These are phyloP conservation scores for Sclerotinia borealis DNA, from an alignment of 2,329 filamentous ascomycete genomes.

Conservation along the genomic window DNA sequence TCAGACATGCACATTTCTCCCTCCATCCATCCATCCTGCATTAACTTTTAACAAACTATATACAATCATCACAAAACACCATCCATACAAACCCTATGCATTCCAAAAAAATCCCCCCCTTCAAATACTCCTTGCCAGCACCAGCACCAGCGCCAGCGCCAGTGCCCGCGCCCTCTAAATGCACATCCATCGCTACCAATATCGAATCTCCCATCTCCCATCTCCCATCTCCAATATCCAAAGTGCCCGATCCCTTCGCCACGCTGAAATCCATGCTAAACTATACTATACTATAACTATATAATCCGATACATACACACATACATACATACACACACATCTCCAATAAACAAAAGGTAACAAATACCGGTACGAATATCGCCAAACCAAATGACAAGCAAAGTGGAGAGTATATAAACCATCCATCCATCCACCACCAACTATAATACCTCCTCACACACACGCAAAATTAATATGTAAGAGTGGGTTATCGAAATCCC, in stretches of 20 bases:
- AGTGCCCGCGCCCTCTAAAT: not conserved
- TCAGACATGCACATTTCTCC: not conserved
- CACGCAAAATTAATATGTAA: not conserved
- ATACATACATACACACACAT: too few relatives aligned
- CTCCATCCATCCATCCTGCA: not conserved
- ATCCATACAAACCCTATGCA: not conserved
- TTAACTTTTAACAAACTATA: conserved; percentile 2
- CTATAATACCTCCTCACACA: too few relatives aligned
- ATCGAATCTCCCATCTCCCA: too few relatives aligned
- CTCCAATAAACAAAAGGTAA: too few relatives aligned
- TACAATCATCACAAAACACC: not conserved
- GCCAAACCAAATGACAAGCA: too few relatives aligned
- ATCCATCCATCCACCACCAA: too few relatives aligned
- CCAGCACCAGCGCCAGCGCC: too few relatives aligned
- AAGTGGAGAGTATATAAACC: too few relatives aligned
- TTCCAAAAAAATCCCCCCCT: not conserved
- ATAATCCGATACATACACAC: not conserved
- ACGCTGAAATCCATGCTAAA: not conserved
- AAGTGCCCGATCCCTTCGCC: not conserved
- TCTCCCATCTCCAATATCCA: too few relatives aligned
- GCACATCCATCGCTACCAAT: not conserved
- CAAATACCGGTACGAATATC: too few relatives aligned
- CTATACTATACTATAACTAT: too few relatives aligned
- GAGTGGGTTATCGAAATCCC: not conserved
- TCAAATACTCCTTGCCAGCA: not conserved